Evolutionary conservation across 1,284 basidiomycete genomes (phyloP), one percentile per base, ranked within the genome.

Genomic region (Papiliotrema nemorosa): DNA sequence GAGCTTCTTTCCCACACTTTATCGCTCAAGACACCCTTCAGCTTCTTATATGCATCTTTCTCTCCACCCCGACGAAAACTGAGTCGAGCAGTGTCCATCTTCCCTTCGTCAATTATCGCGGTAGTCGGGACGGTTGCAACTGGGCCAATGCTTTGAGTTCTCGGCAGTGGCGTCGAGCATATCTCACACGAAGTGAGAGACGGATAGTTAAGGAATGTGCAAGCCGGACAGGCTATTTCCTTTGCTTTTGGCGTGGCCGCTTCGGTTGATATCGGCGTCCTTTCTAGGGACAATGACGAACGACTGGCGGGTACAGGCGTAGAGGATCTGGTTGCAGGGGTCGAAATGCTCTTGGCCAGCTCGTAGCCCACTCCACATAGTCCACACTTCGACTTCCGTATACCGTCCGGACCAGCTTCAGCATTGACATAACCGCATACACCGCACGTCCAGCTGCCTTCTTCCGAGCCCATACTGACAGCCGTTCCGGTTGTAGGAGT

Each of bases 21-120:
- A 18, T 81, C 79, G 54, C 84, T 81, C 48, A 97, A 72, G 27
- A 85, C 83, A 16, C 84, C 79, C 71, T 88, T 91, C 41, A 98
- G 77, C 5, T 82, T 78, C 18, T 81, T 78, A 71, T 98, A 97
- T 60, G 92, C 88, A 0, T 81, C 67, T 69, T 87, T 88, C 65
- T 88, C 91, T 0, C 93, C 93, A 5, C 92, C 91, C 66, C 85
- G 88, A 31, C 94, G 80, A 72, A 98, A 97, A 70, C 88, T 91
- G 36, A 98, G 69, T 54, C 76, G 67, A 4, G 76, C 67, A 18
- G 67, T 53, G 24, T 86, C 86, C 48, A 47, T n/a, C 31, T 21
- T 60, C 25, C 61, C 62, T 38, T 73, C 54, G 18, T 24, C 25
- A n/a, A 20, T 6, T 38, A 31, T 20, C 25, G 34, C 12, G 16